phyloP scores from a whole-genome alignment of 305 asterid genomes.

The Ajuga reptans region DNA sequence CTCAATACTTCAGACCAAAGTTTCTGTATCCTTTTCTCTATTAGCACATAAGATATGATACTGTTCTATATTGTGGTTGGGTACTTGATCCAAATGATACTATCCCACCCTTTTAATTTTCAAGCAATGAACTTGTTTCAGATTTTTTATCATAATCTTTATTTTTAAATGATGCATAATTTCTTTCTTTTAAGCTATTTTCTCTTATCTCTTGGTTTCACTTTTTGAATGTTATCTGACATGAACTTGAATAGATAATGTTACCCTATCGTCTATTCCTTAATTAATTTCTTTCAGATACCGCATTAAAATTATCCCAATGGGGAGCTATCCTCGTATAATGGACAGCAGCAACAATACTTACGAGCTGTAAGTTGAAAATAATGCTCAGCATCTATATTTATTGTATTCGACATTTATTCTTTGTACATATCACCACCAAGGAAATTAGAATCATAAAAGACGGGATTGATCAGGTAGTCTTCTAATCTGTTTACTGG shows the following conservation, averaged over 20 bases:
- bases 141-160: neutral
- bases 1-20: conserved; percentile 87
- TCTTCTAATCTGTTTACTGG: no score
- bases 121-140: neutral
- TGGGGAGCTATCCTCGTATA: conserved; percentile 99
- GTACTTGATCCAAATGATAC: neutral
- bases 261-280: conserved; percentile 28
- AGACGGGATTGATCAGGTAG: no score
- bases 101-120: neutral
- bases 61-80: neutral
- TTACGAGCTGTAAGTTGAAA: conserved; percentile 76
- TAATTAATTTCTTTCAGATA: conserved; percentile 48
- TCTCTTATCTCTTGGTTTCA: neutral
- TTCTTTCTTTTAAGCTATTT: neutral
- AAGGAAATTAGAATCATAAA: no score
- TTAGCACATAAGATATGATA: neutral
- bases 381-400: neutral
- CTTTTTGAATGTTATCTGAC: conserved; percentile 14
- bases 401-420: conserved; percentile 5
- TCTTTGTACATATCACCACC: neutral
- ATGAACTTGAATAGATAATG: neutral
- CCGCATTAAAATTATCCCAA: conserved; percentile 85
- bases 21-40: conserved; percentile 64
- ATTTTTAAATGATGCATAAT: neutral
- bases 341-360: conserved; percentile 78